These are phyloP conservation scores for Trichoderma sp. DNA, from an alignment of 2,329 filamentous ascomycete genomes.

Conservation along the genomic window DNA sequence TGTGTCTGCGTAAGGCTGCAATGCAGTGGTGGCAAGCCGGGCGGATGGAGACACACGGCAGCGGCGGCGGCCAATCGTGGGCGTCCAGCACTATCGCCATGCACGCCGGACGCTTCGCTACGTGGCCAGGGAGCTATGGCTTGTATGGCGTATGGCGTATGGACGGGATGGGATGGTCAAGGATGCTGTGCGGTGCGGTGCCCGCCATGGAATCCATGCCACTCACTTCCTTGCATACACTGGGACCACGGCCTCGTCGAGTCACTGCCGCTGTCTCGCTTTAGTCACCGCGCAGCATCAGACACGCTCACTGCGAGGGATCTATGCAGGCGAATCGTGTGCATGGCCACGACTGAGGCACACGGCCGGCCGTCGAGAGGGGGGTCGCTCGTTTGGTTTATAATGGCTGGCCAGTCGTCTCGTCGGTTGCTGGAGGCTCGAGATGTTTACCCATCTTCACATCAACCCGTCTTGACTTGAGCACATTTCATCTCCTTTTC, in stretches of 20 bases:
- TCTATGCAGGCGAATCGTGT: slow-evolving; percentile 26
- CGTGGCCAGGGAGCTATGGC: slow-evolving; percentile 27
- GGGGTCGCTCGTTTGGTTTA: background rate
- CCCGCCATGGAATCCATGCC: background rate
- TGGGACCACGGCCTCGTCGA: background rate
- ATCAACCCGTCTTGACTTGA: slow-evolving; percentile 15
- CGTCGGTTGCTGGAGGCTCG: slow-evolving; percentile 6
- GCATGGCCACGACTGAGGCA: slow-evolving; percentile 15
- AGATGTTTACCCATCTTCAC: slow-evolving; percentile 26
- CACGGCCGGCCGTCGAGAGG: background rate
- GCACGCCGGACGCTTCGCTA: slow-evolving; percentile 23
- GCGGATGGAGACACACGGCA: slow-evolving; percentile 14
- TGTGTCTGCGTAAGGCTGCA: slow-evolving; percentile 28
- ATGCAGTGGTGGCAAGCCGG: slow-evolving; percentile 25
- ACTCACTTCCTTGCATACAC: too few relatives aligned
- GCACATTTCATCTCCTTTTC: background rate
- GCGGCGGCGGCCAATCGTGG: slow-evolving; percentile 7
- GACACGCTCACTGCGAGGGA: slow-evolving; percentile 14
- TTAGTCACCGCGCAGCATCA: slow-evolving; percentile 10
- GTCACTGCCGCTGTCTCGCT: background rate
- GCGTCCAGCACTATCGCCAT: slow-evolving; percentile 26
- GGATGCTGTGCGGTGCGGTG: background rate
- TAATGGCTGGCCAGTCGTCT: slow-evolving; percentile 15
- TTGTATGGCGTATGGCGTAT: too few relatives aligned
- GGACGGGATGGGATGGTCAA: too few relatives aligned